Conservation (phyloP, 2,329 filamentous ascomycete genomes). For the Cadophora sp. region DNA sequence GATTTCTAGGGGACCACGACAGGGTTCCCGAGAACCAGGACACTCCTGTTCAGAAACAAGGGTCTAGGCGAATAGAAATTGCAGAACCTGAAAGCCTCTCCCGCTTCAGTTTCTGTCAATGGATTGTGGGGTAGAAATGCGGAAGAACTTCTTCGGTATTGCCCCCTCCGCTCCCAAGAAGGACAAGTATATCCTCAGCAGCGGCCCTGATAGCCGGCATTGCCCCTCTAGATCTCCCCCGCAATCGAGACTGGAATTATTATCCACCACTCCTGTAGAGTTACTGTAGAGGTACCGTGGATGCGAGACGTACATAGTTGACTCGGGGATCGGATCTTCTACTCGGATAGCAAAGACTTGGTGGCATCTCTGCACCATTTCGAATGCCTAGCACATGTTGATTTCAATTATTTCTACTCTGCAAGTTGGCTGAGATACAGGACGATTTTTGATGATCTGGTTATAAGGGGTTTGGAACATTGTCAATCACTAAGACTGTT, state of each 20-base stretch:
- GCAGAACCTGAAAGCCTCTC: background rate
- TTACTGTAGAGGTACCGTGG: background rate
- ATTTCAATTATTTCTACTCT: background rate
- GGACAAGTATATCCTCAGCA: background rate
- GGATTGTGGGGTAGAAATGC: slow-evolving; percentile 22
- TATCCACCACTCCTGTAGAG: background rate
- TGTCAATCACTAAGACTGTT: too few species aligned
- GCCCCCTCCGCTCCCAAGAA: slow-evolving; percentile 20
- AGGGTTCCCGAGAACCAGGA: background rate
- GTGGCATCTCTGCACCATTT: background rate
- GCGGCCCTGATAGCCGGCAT: background rate
- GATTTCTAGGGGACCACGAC: background rate
- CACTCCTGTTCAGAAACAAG: background rate
- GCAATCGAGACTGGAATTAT: background rate
- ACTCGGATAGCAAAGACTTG: background rate
- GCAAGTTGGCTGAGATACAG: background rate
- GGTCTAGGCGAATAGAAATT: background rate
- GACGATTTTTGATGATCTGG: too few species aligned
- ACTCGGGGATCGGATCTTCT: background rate
- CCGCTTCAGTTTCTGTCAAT: slow-evolving; percentile 12
- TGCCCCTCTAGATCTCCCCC: background rate
- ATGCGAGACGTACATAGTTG: background rate
- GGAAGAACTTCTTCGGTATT: slow-evolving; percentile 25
- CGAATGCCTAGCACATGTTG: background rate
- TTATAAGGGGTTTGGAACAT: too few species aligned